Percentiles rank a stretch among this genome's conserved stretches.
Conservation (phyloP, 352 stramenopile species). For the Pythium brachiatum region DNA sequence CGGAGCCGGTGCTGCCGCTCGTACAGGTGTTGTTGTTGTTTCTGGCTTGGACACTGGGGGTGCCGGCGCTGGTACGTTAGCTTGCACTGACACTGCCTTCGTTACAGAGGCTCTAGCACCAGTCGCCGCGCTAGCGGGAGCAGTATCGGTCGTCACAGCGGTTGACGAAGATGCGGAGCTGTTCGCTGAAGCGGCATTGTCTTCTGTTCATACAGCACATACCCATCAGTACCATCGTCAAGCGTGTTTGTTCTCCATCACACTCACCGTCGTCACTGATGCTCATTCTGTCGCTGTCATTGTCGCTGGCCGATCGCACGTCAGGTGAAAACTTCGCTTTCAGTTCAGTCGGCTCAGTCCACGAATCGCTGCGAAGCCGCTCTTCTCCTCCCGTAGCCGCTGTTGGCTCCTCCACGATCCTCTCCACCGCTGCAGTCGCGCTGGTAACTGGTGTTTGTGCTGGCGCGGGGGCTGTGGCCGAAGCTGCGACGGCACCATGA, state of each 20-base stretch:
- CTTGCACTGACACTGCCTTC: no score
- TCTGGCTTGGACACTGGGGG: no score
- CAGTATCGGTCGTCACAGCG: background rate
- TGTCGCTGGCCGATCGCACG: slow-evolving; percentile 26
- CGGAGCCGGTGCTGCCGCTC: background rate
- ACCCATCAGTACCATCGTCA: background rate
- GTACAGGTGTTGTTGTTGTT: background rate
- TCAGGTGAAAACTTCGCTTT: slow-evolving; percentile 21
- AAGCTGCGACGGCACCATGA: background rate
- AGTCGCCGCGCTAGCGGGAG: no score
- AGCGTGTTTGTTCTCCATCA: background rate
- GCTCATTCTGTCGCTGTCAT: slow-evolving; percentile 34
- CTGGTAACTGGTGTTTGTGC: background rate
- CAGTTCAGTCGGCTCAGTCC: slow-evolving; percentile 6
- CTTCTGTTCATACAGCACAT: background rate
- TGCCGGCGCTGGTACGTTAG: no score
- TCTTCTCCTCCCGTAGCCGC: background rate
- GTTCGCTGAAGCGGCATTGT: background rate
- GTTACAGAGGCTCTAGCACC: background rate
- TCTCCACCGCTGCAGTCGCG: background rate
- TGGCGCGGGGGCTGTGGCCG: background rate
- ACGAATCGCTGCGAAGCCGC: slow-evolving; percentile 12
- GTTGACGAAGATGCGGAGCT: background rate
- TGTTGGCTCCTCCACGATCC: slow-evolving; percentile 6
- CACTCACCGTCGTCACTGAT: slow-evolving; percentile 23